Evolutionary conservation across 2,329 filamentous ascomycete species (phyloP), one percentile per base, ranked within the genome.

Genomic region (Nothophaeocryptopus gaeumannii): DNA sequence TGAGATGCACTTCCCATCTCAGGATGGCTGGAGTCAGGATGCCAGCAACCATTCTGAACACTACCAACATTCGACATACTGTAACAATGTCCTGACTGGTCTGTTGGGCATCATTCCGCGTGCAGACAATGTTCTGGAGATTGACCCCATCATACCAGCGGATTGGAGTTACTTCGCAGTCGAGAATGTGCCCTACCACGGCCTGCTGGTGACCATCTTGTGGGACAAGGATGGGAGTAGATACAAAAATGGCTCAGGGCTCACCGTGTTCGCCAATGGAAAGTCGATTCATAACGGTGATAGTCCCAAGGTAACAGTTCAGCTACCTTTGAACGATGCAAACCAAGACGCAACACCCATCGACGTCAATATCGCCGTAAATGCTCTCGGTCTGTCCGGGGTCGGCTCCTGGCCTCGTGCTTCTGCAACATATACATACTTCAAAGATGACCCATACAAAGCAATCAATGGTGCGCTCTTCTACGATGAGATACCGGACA

Each of bases 1-100:
- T 5, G 73, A 75, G 49, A 71, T 70, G 2, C 73, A 76, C 52
- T 69, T 71, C 48, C 72, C 71, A 2, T 66, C 67, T 13, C 49
- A 64, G 1, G 60, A 72, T 42, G 43, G 51, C 11, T 74, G 72
- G 68, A 67, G 58, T 46, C 63, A 64, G 12, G 69, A 73, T 50
- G 51, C 58, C 9, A 54, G 53, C n/a, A 71, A 73, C 45, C 71
- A 73, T 44, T 68, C 63, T 1, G 71, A 74, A 55, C 65, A 75
- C 55, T 75, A 75, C 55, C 65, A 70, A 46, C 73, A 75, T 54
- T 75, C 72, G 0, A 74, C 71, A 1, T 71, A 73, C 52, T 66
- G 73, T 16, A 72, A 76, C 59, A 72, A 75, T 49, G 64, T 76
- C 5, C 69, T 76, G 39, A 71, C 72, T 7, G 70, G 73, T 2